Conservation (phyloP, 148 eudicot species). For the Arbutus unedo region DNA sequence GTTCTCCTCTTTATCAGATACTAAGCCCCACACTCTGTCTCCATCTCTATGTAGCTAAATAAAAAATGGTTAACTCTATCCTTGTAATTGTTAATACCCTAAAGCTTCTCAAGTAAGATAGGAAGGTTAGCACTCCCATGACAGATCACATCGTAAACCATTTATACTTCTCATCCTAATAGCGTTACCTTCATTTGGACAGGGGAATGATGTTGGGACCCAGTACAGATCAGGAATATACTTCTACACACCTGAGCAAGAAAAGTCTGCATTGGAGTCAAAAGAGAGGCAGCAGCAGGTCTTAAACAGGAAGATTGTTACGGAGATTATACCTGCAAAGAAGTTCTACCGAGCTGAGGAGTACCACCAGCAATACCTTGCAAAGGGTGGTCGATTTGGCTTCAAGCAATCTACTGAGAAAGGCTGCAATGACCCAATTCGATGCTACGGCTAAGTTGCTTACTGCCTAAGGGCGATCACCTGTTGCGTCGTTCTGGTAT, state of each 20-base stretch:
- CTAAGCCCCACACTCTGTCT: neutral
- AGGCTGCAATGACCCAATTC: conserved; percentile 84
- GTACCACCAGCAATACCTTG: conserved; percentile 89
- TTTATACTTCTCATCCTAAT: neutral
- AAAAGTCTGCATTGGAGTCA: conserved; percentile 65
- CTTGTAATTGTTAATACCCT: neutral
- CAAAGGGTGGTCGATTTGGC: conserved; percentile 79
- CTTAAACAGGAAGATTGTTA: conserved; percentile 64
- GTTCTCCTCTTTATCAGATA: neutral
- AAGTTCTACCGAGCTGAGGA: conserved; percentile 83
- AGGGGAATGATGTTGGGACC: conserved; percentile 83
- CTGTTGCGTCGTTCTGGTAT: neutral
- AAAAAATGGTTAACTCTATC: neutral
- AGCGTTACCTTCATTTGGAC: conserved; percentile 4
- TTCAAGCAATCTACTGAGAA: conserved; percentile 63
- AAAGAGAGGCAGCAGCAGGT: conserved; percentile 55
- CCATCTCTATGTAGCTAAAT: neutral
- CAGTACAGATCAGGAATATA: conserved; percentile 87
- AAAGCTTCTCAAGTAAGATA: neutral
- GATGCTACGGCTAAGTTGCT: conserved; percentile 64
- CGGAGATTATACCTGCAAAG: conserved; percentile 78
- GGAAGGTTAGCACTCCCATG: neutral
- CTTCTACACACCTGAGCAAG: conserved; percentile 83
- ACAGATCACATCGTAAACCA: neutral
- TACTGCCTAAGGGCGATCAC: neutral